These are phyloP conservation scores for Gilbertella persicaria DNA, from an alignment of 371 early-diverging fungal genomes.

Conservation along the genomic window DNA sequence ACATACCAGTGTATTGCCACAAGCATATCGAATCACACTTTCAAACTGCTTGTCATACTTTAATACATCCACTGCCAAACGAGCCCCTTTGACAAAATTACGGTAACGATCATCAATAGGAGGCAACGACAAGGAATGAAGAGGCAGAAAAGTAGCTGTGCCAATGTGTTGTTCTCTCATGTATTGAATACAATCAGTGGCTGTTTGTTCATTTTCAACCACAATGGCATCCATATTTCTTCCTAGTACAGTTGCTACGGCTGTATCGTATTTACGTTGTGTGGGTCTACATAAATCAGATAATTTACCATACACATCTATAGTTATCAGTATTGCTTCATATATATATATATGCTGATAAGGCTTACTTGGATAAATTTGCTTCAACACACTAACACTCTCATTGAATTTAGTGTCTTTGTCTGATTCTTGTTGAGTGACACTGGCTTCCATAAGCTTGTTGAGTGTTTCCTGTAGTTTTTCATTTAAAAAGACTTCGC, in stretches of 20 bases:
- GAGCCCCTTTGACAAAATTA: slow-evolving; percentile 73
- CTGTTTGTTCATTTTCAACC: slow-evolving; percentile 76
- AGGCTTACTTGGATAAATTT: slow-evolving; percentile 70
- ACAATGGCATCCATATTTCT: slow-evolving; percentile 82
- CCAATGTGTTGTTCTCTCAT: slow-evolving; percentile 94
- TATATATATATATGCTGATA: too few species aligned
- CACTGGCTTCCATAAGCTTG: slow-evolving; percentile 78
- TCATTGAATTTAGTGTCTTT: slow-evolving; percentile 76
- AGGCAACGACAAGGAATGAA: slow-evolving; percentile 77
- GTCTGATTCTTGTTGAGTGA: slow-evolving; percentile 82
- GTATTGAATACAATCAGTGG: slow-evolving; percentile 85
- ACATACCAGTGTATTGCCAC: slow-evolving; percentile 88
- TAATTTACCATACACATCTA: slow-evolving; percentile 86
- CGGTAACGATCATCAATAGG: slow-evolving; percentile 81
- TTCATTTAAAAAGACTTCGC: slow-evolving; percentile 81
- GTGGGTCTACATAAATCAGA: slow-evolving; percentile 91
- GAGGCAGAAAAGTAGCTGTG: slow-evolving; percentile 93
- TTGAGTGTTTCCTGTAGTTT: slow-evolving; percentile 73
- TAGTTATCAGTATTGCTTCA: too few species aligned
- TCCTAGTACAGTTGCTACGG: slow-evolving; percentile 79
- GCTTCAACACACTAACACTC: slow-evolving; percentile 78
- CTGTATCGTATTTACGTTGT: slow-evolving; percentile 90
- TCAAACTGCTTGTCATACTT: slow-evolving; percentile 81
- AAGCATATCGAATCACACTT: slow-evolving; percentile 83
- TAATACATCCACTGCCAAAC: slow-evolving; percentile 87